Base-by-base conservation (phyloP, 1,284 basidiomycete genomes). In the Apiotrichum gamsii region DNA sequence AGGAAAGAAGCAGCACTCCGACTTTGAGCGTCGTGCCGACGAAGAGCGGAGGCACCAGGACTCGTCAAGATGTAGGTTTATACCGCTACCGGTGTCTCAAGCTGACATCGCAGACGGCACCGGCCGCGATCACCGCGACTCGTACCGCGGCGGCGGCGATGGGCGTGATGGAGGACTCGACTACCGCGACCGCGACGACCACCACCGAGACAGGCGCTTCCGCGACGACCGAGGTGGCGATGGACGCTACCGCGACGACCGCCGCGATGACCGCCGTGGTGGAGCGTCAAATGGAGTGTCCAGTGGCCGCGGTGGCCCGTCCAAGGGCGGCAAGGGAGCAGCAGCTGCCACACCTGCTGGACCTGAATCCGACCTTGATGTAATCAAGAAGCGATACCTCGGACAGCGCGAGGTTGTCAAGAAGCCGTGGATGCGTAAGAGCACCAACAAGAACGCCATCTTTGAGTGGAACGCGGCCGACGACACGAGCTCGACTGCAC, bases 391-490 rank as follows among this genome's bases (percentile, higher is more conserved):
- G 21, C 81, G 90, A 25, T 95, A 96, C 68, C 82, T 96, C 19
- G 91, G 91, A 8, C 49, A 65, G 46, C 53, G 57, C 41, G 49
- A 57, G 16, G 85, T 87, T 70, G 85, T 84, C 72, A 91, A 91
- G 78, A 93, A 93, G 74, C 84, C 87, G 35, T 88, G 88, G 72
- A 84, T 90, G 59, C 82, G 90, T 47, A 94, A 91, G 73, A 87
- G 87, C 79, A 52, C 56, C 60, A 90, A 93, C 67, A 85, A 90
- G 69, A 94, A 94, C 72, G 90, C 96, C 67, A 85, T 93, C n/a
- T 98, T 99, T 64, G 94, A 97, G 67, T 97, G 94, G 93, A 91
- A 90, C 62, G 83, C 84, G 40, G 84, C 85, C 64, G 91, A 96
- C 63, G 91, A 96, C 68, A 95, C 91, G 14, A 83, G 84, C 61